Evolutionary conservation across 1,284 basidiomycete genomes (phyloP).

Genomic region (Marasmius oreades): DNA sequence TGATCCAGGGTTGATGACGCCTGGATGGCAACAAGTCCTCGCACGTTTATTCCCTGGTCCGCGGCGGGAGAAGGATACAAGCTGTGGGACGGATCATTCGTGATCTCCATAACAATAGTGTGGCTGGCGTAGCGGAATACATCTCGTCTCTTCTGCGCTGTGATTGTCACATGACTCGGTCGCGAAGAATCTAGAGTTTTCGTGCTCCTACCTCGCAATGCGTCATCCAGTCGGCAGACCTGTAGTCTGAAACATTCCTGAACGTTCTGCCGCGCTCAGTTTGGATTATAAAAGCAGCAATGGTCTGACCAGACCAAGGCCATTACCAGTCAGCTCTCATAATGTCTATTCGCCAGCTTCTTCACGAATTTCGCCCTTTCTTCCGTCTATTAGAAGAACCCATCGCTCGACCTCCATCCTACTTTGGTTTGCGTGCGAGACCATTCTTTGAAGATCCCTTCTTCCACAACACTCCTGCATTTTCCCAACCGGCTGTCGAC

Average conservation of each 20-base stretch:
- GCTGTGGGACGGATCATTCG: too few species aligned
- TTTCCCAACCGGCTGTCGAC: constrained; percentile 55
- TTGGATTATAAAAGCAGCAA: background rate
- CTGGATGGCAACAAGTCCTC: too few species aligned
- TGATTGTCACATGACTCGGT: too few species aligned
- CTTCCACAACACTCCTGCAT: constrained; percentile 28
- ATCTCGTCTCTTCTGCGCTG: too few species aligned
- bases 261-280: background rate
- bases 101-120: too few species aligned
- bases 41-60: too few species aligned
- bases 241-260: background rate
- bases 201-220: background rate
- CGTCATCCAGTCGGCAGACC: background rate
- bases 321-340: constrained; percentile 4
- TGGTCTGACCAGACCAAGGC: background rate
- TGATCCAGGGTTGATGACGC: too few species aligned
- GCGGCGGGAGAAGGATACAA: too few species aligned
- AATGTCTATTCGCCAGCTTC: constrained; percentile 68
- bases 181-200: too few species aligned
- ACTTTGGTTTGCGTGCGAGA: constrained; percentile 29
- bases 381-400: constrained; percentile 73
- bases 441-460: constrained; percentile 51
- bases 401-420: constrained; percentile 38
- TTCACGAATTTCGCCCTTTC: constrained; percentile 70
- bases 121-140: too few species aligned